These are phyloP conservation scores for Hymenoscyphus fructigenus DNA, from an alignment of 2,329 filamentous ascomycete genomes.

Conservation along the genomic window DNA sequence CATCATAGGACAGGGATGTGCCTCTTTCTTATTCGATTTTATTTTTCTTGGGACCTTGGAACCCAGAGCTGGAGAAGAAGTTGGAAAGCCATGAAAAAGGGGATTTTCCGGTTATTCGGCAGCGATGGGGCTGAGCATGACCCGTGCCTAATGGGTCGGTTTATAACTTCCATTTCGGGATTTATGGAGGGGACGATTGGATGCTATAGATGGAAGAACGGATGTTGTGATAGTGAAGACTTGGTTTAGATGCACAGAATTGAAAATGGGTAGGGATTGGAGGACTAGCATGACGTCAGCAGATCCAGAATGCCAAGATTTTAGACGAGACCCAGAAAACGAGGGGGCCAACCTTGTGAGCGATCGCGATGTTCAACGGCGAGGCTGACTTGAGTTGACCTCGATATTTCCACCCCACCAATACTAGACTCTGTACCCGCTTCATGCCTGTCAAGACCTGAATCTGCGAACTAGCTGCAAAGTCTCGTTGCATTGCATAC, in stretches of 20 bases:
- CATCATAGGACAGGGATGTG: background rate
- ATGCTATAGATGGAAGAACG: background rate
- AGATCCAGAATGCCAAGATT: constrained; percentile 29
- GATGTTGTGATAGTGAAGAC: background rate
- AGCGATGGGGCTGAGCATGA: background rate
- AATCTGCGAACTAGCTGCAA: background rate
- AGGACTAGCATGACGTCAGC: constrained; percentile 1
- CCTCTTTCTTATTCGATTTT: background rate
- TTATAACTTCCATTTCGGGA: background rate
- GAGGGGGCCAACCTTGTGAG: constrained; percentile 2
- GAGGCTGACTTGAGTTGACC: background rate
- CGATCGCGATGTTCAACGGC: background rate
- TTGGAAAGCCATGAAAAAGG: background rate
- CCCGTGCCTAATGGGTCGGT: background rate
- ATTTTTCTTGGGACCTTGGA: background rate
- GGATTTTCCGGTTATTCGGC: background rate
- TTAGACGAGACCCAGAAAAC: constrained; percentile 3
- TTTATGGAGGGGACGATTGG: background rate
- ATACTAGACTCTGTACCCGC: background rate
- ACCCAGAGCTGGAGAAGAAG: background rate
- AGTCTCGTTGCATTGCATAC: background rate
- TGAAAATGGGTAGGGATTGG: background rate
- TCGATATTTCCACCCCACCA: background rate
- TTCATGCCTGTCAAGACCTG: background rate
- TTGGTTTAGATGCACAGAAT: background rate